Evolutionary conservation across 1,139 yeast genomes (phyloP).

Genomic region (Yamadazyma oceani): DNA sequence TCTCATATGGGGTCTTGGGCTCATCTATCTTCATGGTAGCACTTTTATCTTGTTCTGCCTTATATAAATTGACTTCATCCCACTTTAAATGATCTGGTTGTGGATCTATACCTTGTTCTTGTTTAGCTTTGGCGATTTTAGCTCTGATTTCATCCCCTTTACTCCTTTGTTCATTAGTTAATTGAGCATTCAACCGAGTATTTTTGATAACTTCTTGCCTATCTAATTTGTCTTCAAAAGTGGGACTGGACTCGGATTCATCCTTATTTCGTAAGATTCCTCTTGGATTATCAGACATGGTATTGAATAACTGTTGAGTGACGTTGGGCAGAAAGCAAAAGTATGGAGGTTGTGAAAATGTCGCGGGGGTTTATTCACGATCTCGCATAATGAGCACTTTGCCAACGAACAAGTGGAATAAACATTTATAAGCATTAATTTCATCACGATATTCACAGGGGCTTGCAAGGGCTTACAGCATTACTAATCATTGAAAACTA

Average conservation of each 20-base stretch:
- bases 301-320: no score
- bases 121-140: constrained; percentile 32
- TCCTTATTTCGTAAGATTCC: constrained; percentile 45
- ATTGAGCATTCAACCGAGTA: constrained; percentile 42
- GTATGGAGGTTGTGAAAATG: no score
- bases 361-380: no score
- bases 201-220: constrained; percentile 47
- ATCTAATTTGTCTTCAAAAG: constrained; percentile 25
- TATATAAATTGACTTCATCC: constrained; percentile 70
- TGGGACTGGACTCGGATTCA: constrained; percentile 5
- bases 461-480: no score
- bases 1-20: constrained; percentile 96
- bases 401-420: neutral
- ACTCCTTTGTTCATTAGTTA: constrained; percentile 25
- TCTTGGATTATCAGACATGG: constrained; percentile 27
- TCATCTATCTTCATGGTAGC: constrained; percentile 88
- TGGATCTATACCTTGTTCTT: constrained; percentile 9
- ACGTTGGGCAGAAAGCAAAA: no score
- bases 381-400: neutral
- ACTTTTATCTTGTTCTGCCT: constrained; percentile 66
- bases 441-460: no score
- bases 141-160: constrained; percentile 44
- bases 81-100: constrained; percentile 43
- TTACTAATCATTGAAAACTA: no score
- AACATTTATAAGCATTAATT: neutral